These are phyloP conservation scores for Lentinula aciculospora DNA, from an alignment of 768 basidiomycete species.

Conservation along the genomic window DNA sequence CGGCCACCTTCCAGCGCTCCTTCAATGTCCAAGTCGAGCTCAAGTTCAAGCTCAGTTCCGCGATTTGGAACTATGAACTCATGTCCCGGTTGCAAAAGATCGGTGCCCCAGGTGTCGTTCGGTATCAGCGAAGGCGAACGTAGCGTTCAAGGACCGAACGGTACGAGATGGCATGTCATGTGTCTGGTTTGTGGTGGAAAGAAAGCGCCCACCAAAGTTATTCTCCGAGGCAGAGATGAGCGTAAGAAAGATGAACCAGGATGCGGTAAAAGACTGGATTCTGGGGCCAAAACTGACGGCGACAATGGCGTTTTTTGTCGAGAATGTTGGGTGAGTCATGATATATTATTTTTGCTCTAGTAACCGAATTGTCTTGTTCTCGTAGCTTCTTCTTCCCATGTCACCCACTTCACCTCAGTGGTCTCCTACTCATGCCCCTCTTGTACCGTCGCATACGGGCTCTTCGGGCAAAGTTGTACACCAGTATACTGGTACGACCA, in stretches of 20 bases:
- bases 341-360: not conserved
- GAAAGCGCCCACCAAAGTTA: constrained; percentile 31
- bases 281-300: constrained; percentile 68
- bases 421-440: constrained; percentile 47
- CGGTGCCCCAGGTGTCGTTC: constrained; percentile 78
- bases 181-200: constrained; percentile 83
- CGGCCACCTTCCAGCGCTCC: constrained; percentile 32
- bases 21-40: constrained; percentile 17
- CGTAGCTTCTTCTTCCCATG: constrained; percentile 53
- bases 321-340: constrained; percentile 64
- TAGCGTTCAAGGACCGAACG: constrained; percentile 68
- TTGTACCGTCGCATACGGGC: constrained; percentile 41
- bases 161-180: constrained; percentile 71
- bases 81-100: constrained; percentile 71
- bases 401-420: constrained; percentile 42
- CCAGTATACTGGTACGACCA: constrained; percentile 69
- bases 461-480: constrained; percentile 32
- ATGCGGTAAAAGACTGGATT: constrained; percentile 80
- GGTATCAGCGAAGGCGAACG: constrained; percentile 46
- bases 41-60: constrained; percentile 24
- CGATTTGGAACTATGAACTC: constrained; percentile 55
- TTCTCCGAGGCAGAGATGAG: constrained; percentile 37
- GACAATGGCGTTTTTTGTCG: constrained; percentile 78
- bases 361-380: not conserved
- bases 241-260: constrained; percentile 59